A percentile compares a stretch with the other conserved stretches of the same genome.
Evolutionary conservation across 179 eudicot species (phyloP).

Genomic region (Silene vulgaris): DNA sequence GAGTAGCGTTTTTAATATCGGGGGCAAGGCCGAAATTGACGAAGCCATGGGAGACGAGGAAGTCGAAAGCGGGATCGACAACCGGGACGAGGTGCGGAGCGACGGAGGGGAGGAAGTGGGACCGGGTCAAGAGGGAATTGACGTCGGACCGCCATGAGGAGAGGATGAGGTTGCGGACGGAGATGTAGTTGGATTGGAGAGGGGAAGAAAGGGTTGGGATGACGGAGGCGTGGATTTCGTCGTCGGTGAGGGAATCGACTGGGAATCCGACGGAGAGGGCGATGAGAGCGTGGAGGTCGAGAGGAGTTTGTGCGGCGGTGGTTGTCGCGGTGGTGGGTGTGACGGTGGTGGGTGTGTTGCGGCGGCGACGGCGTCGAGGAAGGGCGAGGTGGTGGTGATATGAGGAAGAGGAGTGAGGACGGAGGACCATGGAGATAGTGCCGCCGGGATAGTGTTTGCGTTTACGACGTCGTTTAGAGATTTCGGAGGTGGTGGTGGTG

Average conservation of each 20-base stretch:
- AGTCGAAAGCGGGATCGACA: slow-evolving; percentile 52
- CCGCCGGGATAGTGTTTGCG: slow-evolving; percentile 67
- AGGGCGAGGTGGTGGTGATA: slow-evolving; percentile 23
- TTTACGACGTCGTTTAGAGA: slow-evolving; percentile 55
- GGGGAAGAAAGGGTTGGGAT: slow-evolving; percentile 39
- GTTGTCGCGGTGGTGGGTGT: slow-evolving; percentile 27
- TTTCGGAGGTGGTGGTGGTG: slow-evolving; percentile 24
- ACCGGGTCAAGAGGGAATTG: slow-evolving; percentile 40
- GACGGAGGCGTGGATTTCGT: slow-evolving; percentile 68
- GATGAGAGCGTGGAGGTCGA: slow-evolving; percentile 68
- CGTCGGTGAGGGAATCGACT: slow-evolving; percentile 73
- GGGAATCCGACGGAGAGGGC: slow-evolving; percentile 96
- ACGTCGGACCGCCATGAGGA: slow-evolving; percentile 80
- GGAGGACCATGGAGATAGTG: slow-evolving; percentile 62
- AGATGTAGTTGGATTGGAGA: slow-evolving; percentile 59
- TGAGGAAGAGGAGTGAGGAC: slow-evolving; percentile 38
- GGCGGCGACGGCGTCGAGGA: slow-evolving; percentile 37
- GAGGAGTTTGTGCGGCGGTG: slow-evolving; percentile 30
- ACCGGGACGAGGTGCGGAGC: slow-evolving; percentile 45
- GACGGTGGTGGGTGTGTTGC: slow-evolving; percentile 34
- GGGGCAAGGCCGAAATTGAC: slow-evolving; percentile 80
- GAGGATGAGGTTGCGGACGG: slow-evolving; percentile 71
- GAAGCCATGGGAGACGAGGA: slow-evolving; percentile 69
- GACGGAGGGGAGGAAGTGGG: slow-evolving; percentile 41
- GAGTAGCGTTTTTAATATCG: not conserved